phyloP scores from a whole-genome alignment of 2,329 filamentous ascomycete species.

The Amphichorda felina region DNA sequence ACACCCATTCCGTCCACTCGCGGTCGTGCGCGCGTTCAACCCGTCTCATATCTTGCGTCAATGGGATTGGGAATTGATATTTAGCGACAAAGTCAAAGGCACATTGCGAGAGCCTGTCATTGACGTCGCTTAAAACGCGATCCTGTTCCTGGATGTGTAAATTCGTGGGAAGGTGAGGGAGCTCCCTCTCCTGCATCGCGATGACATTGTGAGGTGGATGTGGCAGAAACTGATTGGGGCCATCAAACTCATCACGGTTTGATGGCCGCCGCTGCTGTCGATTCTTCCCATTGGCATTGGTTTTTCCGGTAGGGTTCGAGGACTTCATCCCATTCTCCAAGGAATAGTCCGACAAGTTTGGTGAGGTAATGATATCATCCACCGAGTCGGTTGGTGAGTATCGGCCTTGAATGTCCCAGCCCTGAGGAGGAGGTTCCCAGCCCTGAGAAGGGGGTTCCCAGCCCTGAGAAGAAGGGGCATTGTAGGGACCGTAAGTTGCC shows the following conservation, averaged over 20 bases:
- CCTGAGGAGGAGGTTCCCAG: constrained; percentile 34
- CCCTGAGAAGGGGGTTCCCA: constrained; percentile 34
- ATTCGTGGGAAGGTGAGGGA: constrained; percentile 73
- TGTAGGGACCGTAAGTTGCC: constrained; percentile 20
- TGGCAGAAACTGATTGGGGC: constrained; percentile 71
- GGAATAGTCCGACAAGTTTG: constrained; percentile 48
- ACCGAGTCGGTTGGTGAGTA: constrained; percentile 47
- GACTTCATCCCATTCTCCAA: constrained; percentile 35
- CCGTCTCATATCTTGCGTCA: constrained; percentile 71
- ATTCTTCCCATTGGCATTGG: constrained; percentile 24
- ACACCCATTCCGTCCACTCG: constrained; percentile 90
- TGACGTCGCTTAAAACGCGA: constrained; percentile 66
- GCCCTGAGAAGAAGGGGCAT: constrained; percentile 25
- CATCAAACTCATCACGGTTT: constrained; percentile 83
- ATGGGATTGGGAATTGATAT: constrained; percentile 80
- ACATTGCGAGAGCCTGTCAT: constrained; percentile 74
- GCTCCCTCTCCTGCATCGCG: constrained; percentile 65
- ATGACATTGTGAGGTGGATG: constrained; percentile 59
- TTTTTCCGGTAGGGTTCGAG: constrained; percentile 24
- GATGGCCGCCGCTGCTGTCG: constrained; percentile 57
- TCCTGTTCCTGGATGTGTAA: constrained; percentile 78
- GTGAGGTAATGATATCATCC: constrained; percentile 46
- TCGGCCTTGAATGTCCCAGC: constrained; percentile 35
- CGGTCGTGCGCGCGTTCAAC: constrained; percentile 64
- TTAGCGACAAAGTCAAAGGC: constrained; percentile 86